Evolutionary conservation across 345 rosid species (phyloP).

Genomic region (Pistacia vera): DNA sequence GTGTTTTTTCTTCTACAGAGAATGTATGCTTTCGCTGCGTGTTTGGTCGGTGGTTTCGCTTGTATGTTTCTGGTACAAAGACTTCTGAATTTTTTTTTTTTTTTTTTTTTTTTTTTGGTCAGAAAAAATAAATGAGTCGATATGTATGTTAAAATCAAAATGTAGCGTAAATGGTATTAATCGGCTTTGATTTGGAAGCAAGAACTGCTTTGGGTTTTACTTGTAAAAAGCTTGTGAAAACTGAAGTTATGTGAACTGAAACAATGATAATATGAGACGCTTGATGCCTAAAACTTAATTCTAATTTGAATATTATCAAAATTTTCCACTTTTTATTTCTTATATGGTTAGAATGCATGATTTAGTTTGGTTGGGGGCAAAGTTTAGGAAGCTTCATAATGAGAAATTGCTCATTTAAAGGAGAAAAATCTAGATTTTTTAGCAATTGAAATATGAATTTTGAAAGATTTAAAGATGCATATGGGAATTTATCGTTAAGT

Average conservation of each 20-base stretch:
- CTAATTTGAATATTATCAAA: too few relatives aligned
- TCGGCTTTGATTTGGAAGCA: neutral
- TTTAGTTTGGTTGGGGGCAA: neutral
- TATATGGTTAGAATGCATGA: neutral
- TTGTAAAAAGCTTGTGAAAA: neutral
- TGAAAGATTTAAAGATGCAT: neutral
- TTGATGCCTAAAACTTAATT: too few relatives aligned
- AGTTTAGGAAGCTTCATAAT: neutral
- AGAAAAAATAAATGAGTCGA: neutral
- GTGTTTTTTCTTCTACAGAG: conserved; percentile 48
- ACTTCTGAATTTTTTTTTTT: too few relatives aligned
- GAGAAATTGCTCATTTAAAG: neutral
- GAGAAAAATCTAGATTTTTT: neutral
- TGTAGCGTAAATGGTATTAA: neutral
- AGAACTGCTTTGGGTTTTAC: neutral
- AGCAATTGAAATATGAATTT: neutral
- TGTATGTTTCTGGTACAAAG: conserved; percentile 78
- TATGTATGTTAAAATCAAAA: neutral
- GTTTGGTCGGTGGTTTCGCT: conserved; percentile 61
- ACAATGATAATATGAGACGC: neutral
- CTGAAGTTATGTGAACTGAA: neutral
- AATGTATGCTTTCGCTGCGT: conserved; percentile 72
- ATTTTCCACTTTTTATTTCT: neutral
- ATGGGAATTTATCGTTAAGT: neutral
- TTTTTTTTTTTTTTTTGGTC: neutral